Base-by-base conservation (phyloP, 83 land plant genomes). In the Diphasiastrum complanatum region DNA sequence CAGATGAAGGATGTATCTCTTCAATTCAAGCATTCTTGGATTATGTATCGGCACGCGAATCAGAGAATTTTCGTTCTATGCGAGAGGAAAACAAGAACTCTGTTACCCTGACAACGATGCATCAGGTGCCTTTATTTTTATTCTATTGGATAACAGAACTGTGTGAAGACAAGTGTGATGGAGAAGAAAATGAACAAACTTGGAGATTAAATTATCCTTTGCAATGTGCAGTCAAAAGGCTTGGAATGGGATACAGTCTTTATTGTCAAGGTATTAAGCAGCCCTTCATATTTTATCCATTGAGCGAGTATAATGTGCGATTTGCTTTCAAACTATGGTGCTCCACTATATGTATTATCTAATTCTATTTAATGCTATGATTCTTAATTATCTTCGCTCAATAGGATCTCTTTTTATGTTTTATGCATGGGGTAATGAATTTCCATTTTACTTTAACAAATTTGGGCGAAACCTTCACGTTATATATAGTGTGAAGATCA, bases 191-290 rank as follows among this genome's bases (percentile, higher is more conserved):
- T 18, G 3, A 5, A 33, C 0, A 43, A 19, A 59, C 51, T 11
- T 35, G 34, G 19, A 49, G 12, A 8, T 49, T 49, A 11, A 49
- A 11, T 19, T 49, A 22, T 49, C 20, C 51, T 12, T 19, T 5
- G 5, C 20, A 12, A 10, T 45, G 26, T 78, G 80, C 87, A 93
- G 98, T 93, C 98, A 26, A 93, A 93, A 65, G 98, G 98, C 45
- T 73, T 89, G 63, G 98, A 93, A 47, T 93, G 98, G 98, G 98
- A 93, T 49, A 78, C 77, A 30, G 98, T 93, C 45, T 93, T 88
- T 72, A 83, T 93, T 75, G 91, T 85, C 25, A 93, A 93, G 96
- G 98, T 57, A 68, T n/a, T 1, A 22, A 25, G 41, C 79, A 63
- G n/a, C 25, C 27, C 16, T 56, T 34, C n/a, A 45, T 20, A 24